A percentile compares a stretch with the other conserved stretches of the same genome.
These are phyloP conservation scores for Solanum medicagineum DNA, from an alignment of 257 asterid genomes.

Conservation along the genomic window DNA sequence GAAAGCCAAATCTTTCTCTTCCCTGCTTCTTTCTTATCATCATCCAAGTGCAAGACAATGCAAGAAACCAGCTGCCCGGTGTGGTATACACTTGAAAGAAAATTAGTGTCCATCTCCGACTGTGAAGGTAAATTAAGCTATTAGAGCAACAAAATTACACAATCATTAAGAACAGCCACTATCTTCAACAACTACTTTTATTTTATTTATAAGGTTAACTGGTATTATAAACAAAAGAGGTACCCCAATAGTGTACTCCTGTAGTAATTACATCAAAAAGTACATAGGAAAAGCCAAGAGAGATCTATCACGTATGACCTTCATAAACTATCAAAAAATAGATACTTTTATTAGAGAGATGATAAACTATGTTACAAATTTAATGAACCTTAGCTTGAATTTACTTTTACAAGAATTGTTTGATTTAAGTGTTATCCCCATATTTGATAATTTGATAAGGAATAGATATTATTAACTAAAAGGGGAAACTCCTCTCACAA, in stretches of 20 bases:
- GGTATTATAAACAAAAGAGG: too few relatives aligned
- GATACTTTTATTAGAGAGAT: neutral
- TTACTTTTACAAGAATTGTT: neutral
- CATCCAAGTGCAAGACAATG: conserved; percentile 66
- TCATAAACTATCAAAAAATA: too few relatives aligned
- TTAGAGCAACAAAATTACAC: neutral
- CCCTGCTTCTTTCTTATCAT: conserved; percentile 65
- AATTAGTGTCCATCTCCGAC: conserved; percentile 39
- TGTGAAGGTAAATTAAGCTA: conserved; percentile 9
- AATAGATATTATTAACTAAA: neutral
- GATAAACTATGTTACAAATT: neutral
- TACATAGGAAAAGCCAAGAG: too few relatives aligned
- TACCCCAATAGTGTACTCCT: too few relatives aligned
- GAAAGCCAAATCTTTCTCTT: conserved; percentile 94
- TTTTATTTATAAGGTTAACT: neutral
- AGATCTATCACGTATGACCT: too few relatives aligned
- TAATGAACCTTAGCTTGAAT: neutral
- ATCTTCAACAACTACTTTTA: neutral
- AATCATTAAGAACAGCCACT: neutral
- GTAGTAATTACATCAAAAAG: too few relatives aligned
- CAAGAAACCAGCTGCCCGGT: conserved; percentile 88
- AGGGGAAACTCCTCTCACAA: neutral
- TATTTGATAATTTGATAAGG: neutral
- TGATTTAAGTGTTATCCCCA: neutral
- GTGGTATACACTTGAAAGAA: conserved; percentile 57